Percentiles rank a stretch among this genome's conserved stretches.
These are phyloP conservation scores for Verticillium nonalfalfae DNA, from an alignment of 2,329 filamentous ascomycete genomes.

Conservation along the genomic window DNA sequence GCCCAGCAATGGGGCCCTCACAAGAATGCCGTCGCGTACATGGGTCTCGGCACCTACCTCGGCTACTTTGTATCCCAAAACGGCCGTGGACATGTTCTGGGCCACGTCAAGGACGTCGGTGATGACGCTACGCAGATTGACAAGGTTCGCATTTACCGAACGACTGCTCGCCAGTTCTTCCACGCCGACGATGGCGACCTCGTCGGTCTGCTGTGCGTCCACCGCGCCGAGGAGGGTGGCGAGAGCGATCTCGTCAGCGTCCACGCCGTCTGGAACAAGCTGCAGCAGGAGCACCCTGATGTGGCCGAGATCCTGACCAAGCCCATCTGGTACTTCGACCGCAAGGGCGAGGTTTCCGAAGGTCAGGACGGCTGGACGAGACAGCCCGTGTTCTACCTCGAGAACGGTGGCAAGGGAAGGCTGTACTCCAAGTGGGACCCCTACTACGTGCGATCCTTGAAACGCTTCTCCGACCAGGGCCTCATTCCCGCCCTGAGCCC, in stretches of 20 bases:
- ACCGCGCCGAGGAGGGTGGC: conserved; percentile 71
- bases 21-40: conserved; percentile 84
- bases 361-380: conserved; percentile 72
- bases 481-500: conserved; percentile 66
- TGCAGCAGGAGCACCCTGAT: conserved; percentile 70
- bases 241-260: conserved; percentile 76
- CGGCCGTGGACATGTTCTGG: conserved; percentile 75
- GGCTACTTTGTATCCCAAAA: conserved; percentile 89
- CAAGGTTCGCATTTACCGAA: conserved; percentile 85
- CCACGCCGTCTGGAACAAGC: conserved; percentile 75
- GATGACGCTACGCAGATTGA: conserved; percentile 78
- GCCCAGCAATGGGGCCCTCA: conserved; percentile 67
- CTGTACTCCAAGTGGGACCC: conserved; percentile 87
- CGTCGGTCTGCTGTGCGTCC: conserved; percentile 76
- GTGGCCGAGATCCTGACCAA: conserved; percentile 68
- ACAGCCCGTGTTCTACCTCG: conserved; percentile 69
- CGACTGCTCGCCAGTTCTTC: conserved; percentile 79
- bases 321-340: conserved; percentile 88
- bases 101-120: conserved; percentile 83
- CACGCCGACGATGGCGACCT: conserved; percentile 79
- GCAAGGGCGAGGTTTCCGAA: conserved; percentile 73
- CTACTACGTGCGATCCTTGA: conserved; percentile 74
- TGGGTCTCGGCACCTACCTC: conserved; percentile 79
- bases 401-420: conserved; percentile 57
- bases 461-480: conserved; percentile 66